Conservation (phyloP, 139 green algal genomes). For the Ettlia oleoabundans region DNA sequence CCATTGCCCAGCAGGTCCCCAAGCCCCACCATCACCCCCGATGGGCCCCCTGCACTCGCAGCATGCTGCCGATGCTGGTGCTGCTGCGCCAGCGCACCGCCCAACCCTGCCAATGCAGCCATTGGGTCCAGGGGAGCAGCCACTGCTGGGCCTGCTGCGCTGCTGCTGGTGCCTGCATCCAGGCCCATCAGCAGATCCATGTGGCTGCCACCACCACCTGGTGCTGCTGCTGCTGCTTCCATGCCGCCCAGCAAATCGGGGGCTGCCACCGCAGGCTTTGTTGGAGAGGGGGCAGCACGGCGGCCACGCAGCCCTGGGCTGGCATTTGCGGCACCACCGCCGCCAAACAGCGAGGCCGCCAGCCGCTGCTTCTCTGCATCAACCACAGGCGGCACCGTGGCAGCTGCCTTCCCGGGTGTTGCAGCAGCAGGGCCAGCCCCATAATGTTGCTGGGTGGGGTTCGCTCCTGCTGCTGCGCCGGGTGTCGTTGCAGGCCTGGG, state of each 20-base stretch:
- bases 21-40: not conserved
- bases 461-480: too few species aligned
- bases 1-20: constrained; percentile 14
- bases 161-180: constrained; percentile 3
- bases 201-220: not conserved
- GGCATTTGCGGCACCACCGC: not conserved
- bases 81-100: not conserved
- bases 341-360: constrained; percentile 50
- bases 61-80: not conserved
- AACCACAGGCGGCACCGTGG: constrained; percentile 10
- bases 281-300: not conserved
- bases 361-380: constrained; percentile 42
- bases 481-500: too few species aligned
- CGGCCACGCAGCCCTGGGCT: not conserved
- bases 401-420: not conserved
- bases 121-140: constrained; percentile 11
- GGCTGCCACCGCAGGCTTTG: constrained; percentile 10
- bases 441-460: not conserved
- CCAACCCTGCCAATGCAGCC: constrained; percentile 22
- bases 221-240: not conserved
- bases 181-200: constrained; percentile 31
- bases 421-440: not conserved
- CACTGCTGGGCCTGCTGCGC: not conserved
- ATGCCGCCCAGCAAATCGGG: constrained; percentile 42
- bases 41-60: not conserved